Conservation (phyloP, 1,139 yeast species). For the Entelexis paramagnoliae region DNA sequence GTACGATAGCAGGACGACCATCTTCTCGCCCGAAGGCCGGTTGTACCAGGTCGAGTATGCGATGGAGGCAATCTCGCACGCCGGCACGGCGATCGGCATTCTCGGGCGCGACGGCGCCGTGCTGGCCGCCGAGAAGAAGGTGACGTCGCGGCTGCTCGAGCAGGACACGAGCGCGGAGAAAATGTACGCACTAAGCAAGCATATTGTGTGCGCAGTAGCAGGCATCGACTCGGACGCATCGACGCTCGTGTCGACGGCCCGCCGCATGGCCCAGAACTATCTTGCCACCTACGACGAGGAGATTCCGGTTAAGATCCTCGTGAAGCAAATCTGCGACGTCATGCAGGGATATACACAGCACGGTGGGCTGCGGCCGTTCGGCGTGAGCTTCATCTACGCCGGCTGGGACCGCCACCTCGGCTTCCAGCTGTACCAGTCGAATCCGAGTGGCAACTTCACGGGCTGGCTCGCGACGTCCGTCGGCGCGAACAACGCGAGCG, state of each 20-base stretch:
- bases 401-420: slow-evolving; percentile 88
- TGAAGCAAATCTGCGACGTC: slow-evolving; percentile 79
- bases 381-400: slow-evolving; percentile 91
- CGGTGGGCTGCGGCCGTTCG: slow-evolving; percentile 97
- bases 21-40: slow-evolving; percentile 97
- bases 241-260: slow-evolving; percentile 78
- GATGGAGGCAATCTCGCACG: slow-evolving; percentile 92
- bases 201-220: slow-evolving; percentile 89
- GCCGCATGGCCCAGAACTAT: slow-evolving; percentile 74
- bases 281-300: slow-evolving; percentile 79
- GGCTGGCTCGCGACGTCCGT: slow-evolving; percentile 98
- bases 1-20: slow-evolving; percentile 96
- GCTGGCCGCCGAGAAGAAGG: slow-evolving; percentile 84
- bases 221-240: slow-evolving; percentile 98
- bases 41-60: slow-evolving; percentile 95
- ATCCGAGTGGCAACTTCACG: slow-evolving; percentile 94
- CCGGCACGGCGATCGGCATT: slow-evolving; percentile 95
- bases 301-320: slow-evolving; percentile 83
- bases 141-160: slow-evolving; percentile 81
- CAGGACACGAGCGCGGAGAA: slow-evolving; percentile 92
- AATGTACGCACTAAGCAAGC: slow-evolving; percentile 71
- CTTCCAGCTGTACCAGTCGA: slow-evolving; percentile 86
- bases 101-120: slow-evolving; percentile 90
- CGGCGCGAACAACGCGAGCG: slow-evolving; percentile 93
- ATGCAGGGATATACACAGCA: slow-evolving; percentile 98